Evolutionary conservation across 257 asterid genomes (phyloP).

Genomic region (Verbascum thapsus): DNA sequence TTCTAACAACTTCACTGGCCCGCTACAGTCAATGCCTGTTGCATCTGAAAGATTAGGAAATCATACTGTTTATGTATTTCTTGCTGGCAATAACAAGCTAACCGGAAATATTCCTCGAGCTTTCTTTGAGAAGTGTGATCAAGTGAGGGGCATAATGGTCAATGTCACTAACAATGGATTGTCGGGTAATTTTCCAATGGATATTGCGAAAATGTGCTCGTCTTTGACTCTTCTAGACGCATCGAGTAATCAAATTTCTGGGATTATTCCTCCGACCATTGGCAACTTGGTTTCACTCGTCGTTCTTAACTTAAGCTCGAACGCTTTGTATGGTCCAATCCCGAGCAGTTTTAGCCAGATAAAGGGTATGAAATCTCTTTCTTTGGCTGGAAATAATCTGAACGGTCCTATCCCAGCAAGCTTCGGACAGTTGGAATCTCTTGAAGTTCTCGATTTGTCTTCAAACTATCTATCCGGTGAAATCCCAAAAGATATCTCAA

Average conservation of each 20-base stretch:
- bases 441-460: conserved; percentile 76
- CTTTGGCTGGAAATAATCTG: conserved; percentile 73
- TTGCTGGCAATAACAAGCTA: conserved; percentile 74
- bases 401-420: conserved; percentile 69
- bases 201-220: conserved; percentile 56
- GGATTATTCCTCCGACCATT: conserved; percentile 55
- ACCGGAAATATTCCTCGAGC: conserved; percentile 62
- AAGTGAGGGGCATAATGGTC: conserved; percentile 57
- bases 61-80: conserved; percentile 66
- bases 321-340: conserved; percentile 61
- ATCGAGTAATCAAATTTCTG: conserved; percentile 65
- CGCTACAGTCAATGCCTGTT: conserved; percentile 58
- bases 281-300: conserved; percentile 57
- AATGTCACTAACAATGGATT: conserved; percentile 62
- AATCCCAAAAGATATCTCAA: conserved; percentile 64
- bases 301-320: conserved; percentile 71
- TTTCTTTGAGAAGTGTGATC: conserved; percentile 65
- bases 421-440: conserved; percentile 56
- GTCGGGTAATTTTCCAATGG: conserved; percentile 63
- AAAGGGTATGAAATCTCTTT: conserved; percentile 58
- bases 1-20: conserved; percentile 65
- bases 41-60: conserved; percentile 54
- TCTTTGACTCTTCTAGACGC: conserved; percentile 61
- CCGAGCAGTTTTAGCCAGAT: conserved; percentile 66
- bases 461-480: conserved; percentile 67